Evolutionary conservation across 139 green algal genomes (phyloP), one percentile per base, ranked within the genome.

Genomic region (Chlorella sp.): DNA sequence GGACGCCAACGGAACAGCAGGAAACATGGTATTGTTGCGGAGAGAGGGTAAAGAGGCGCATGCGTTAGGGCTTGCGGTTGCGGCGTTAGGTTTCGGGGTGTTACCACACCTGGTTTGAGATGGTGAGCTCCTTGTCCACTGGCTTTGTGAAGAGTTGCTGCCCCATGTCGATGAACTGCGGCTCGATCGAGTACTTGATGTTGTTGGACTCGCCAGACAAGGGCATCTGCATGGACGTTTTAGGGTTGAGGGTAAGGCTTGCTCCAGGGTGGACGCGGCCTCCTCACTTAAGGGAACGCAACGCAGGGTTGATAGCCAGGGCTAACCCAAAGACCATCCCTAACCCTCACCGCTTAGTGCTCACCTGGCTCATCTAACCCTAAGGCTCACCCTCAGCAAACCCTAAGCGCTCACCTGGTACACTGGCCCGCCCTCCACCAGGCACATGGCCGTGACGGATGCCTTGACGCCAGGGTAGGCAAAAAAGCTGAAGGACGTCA

Each of bases 171-270:
- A 94, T 72, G 3, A 80, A 67, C 62, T 85, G 73, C 5, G 82
- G 85, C 72, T 90, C 88, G 33, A 96, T 74, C 4, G 36, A 73
- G 73, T 86, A 94, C 77, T 88, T 86, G 72, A 94, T 93, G 65
- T 81, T 79, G 74, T 81, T 91, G 36, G 83, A 84, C 73, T 93
- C 87, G 31, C 84, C 91, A 20, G 63, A 69, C 67, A 94, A 64
- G 26, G 62, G 23, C n/a, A 93, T 66, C 79, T 87, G 72, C 49
- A 70, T n/a, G n/a, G n/a, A n/a, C n/a, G n/a, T n/a, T n/a, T n/a
- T n/a, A n/a, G n/a, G n/a, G n/a, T n/a, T n/a, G n/a, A n/a, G n/a
- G n/a, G n/a, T n/a, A n/a, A n/a, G n/a, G n/a, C n/a, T n/a, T n/a
- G n/a, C n/a, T n/a, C n/a, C n/a, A n/a, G n/a, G n/a, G n/a, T n/a